Conservation (phyloP, 1,139 yeast genomes). For the Debaryomyces udenii region DNA sequence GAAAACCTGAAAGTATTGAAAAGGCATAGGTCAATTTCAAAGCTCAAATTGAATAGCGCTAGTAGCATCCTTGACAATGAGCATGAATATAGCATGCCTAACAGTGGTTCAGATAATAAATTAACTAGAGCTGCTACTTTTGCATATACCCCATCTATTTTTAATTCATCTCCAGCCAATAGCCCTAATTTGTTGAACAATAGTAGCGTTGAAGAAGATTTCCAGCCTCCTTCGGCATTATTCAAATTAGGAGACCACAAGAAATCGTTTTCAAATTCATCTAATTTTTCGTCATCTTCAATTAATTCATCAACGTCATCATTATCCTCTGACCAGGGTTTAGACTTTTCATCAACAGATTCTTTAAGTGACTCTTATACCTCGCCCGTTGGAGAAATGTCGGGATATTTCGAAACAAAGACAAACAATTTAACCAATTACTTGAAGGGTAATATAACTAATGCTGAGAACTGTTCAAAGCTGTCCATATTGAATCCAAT, state of each 20-base stretch:
- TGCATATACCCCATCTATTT: conserved; percentile 26
- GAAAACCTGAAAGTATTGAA: conserved; percentile 39
- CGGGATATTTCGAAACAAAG: conserved; percentile 23
- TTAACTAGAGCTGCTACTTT: conserved; percentile 27
- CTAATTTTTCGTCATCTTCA: conserved; percentile 25
- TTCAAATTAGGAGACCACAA: conserved; percentile 26
- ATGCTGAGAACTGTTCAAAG: neutral
- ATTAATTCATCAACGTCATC: conserved; percentile 32
- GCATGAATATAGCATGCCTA: neutral
- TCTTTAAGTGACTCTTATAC: conserved; percentile 30
- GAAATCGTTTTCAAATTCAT: conserved; percentile 25
- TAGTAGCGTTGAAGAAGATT: conserved; percentile 22
- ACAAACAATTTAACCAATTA: conserved; percentile 10
- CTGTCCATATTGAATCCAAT: conserved; percentile 19
- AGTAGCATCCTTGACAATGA: conserved; percentile 1
- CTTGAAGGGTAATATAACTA: conserved; percentile 7
- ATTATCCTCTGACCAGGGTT: conserved; percentile 26
- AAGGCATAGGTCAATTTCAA: conserved; percentile 34
- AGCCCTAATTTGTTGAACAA: conserved; percentile 2
- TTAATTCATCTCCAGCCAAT: conserved; percentile 14
- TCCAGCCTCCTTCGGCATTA: conserved; percentile 39
- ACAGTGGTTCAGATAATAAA: conserved; percentile 14
- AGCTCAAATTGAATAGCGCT: conserved; percentile 10
- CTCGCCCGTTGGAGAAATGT: conserved; percentile 26
- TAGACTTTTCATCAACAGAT: conserved; percentile 32